Evolutionary conservation across 495 filamentous ascomycete species (phyloP), one percentile per base, ranked within the genome.

Genomic region (Niebla homalea): DNA sequence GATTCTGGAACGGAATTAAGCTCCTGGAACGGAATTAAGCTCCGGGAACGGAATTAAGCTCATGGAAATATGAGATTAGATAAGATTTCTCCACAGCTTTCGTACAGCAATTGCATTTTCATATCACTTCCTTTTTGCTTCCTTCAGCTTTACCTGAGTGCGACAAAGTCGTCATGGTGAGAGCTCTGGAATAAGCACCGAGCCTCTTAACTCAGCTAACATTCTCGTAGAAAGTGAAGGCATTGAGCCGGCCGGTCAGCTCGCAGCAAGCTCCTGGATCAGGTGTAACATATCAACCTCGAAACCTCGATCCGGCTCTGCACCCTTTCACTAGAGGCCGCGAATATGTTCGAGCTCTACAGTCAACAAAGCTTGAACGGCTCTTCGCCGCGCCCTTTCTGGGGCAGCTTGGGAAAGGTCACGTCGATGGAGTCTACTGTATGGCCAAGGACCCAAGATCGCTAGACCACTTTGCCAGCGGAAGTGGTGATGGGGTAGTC

Each of bases 301-400:
- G 90, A 57, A 98, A 98, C 58, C 77, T 97, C 51, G 87, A 95
- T 60, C 93, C 92, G 11, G 79, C 86, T 29, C 75, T 92, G 47
- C 92, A 98, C 71, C 93, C 93, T 20, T 97, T 97, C 66, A 89
- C 93, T 64, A 74, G 87, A 57, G 92, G 89, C 43, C 74, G 93
- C 62, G 92, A 98, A 69, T 97, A 97, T 62, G 87, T 83, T 7
- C 73, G 85, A 46, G 85, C 86, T 23, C 75, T 89, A 58, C 96
- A 89, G 78, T 89, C 89, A 7, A 85, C 85, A 43, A 98, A 98
- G 59, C 65, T 98, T 46, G 87, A 96, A 65, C 83, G 92, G 55
- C 89, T 98, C 79, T 96, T 97, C 61, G 90, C 92, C 19, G 80
- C 87, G 47, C 92, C 92, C 4, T 98, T 98, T 62, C 67, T 98